Conservation (phyloP, 2,329 filamentous ascomycete genomes). For the Coniochaeta hoffmannii region DNA sequence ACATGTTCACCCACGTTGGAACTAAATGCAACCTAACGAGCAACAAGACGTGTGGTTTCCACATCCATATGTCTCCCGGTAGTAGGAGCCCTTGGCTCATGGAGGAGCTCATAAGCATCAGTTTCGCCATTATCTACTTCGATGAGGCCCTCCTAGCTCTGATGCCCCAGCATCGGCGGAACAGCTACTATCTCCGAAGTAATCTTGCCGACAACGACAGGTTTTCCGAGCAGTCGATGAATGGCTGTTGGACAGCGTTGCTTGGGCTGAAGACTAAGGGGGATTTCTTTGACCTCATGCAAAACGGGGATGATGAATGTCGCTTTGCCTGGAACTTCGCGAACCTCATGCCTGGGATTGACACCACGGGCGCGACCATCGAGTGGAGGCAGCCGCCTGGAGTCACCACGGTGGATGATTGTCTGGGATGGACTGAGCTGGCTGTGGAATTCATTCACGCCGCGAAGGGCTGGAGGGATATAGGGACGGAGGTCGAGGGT, state of each 20-base stretch:
- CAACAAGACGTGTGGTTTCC: neutral
- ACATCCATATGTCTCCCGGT: neutral
- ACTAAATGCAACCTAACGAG: neutral
- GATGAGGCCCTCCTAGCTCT: neutral
- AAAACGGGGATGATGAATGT: neutral
- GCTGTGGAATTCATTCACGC: neutral
- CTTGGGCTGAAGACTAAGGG: neutral
- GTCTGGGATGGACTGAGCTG: neutral
- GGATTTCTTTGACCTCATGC: neutral
- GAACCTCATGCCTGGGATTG: neutral
- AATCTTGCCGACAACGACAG: neutral
- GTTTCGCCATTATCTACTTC: neutral
- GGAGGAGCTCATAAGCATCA: neutral
- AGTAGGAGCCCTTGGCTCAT: neutral
- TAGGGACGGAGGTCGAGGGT: neutral
- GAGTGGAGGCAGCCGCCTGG: constrained; percentile 1
- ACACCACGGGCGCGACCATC: neutral
- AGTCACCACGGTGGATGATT: neutral
- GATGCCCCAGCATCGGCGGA: neutral
- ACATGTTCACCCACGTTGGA: neutral
- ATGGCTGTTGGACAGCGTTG: neutral
- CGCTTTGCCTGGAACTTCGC: neutral
- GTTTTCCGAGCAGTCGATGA: neutral
- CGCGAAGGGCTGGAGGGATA: neutral
- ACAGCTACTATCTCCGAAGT: neutral